Conservation (phyloP, 78 protist species). For the Tieghemostelium lacteum region DNA sequence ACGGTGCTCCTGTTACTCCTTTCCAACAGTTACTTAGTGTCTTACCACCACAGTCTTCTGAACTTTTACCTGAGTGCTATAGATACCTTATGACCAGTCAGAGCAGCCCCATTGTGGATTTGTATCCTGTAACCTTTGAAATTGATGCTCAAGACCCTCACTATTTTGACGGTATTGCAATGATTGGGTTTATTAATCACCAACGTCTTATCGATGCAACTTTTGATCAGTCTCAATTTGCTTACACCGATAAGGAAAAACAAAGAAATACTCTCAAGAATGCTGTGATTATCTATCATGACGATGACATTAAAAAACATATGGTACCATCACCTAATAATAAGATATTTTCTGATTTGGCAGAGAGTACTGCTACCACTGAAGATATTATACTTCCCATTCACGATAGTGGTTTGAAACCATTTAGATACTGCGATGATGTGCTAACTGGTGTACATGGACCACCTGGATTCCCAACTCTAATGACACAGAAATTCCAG, state of each 20-base stretch:
- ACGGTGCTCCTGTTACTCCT: constrained; percentile 90
- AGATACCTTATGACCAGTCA: constrained; percentile 54
- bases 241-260: constrained; percentile 14
- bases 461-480: constrained; percentile 80
- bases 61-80: constrained; percentile 73
- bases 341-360: neutral
- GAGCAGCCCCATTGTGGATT: constrained; percentile 82
- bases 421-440: constrained; percentile 43
- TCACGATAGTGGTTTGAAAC: constrained; percentile 18
- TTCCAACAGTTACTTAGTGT: constrained; percentile 94
- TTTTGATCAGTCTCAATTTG: neutral
- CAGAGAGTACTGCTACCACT: constrained; percentile 11
- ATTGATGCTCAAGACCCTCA: constrained; percentile 86
- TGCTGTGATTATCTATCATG: constrained; percentile 55
- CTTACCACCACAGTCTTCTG: constrained; percentile 86
- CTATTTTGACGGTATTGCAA: constrained; percentile 91
- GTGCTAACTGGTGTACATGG: constrained; percentile 43
- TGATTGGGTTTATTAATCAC: constrained; percentile 86
- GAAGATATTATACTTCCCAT: constrained; percentile 29
- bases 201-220: constrained; percentile 76
- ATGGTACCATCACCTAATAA: constrained; percentile 10
- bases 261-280: constrained; percentile 26
- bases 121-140: constrained; percentile 87
- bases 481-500: neutral
- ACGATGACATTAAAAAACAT: neutral